Conservation (phyloP, 2,329 filamentous ascomycete species). For the Phoma herbarum region DNA sequence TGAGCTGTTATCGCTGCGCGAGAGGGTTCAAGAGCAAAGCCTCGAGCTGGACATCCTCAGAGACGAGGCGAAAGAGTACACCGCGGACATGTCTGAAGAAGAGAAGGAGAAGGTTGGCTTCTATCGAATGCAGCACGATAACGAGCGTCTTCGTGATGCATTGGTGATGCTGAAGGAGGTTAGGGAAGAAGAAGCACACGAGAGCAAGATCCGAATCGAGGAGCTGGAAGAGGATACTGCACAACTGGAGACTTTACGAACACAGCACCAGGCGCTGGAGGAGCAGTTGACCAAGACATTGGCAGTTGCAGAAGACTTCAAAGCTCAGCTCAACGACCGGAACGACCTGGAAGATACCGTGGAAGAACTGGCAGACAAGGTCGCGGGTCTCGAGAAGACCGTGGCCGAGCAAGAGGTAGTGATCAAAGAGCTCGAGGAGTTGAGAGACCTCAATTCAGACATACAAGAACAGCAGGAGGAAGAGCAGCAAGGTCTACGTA, state of each 20-base stretch:
- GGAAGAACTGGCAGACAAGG: slow-evolving; percentile 60
- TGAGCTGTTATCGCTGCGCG: slow-evolving; percentile 79
- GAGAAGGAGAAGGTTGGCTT: slow-evolving; percentile 87
- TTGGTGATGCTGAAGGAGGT: slow-evolving; percentile 85
- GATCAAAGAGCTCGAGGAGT: slow-evolving; percentile 85
- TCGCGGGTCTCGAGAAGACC: not conserved
- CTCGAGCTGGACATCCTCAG: slow-evolving; percentile 86
- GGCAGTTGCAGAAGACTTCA: slow-evolving; percentile 80
- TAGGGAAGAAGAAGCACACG: slow-evolving; percentile 83
- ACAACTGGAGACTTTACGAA: slow-evolving; percentile 52
- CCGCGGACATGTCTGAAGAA: slow-evolving; percentile 85
- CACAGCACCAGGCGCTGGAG: slow-evolving; percentile 73
- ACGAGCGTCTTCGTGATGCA: slow-evolving; percentile 86
- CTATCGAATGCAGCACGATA: slow-evolving; percentile 90
- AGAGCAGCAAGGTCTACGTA: slow-evolving; percentile 91
- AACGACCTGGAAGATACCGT: slow-evolving; percentile 93
- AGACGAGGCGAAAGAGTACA: slow-evolving; percentile 86
- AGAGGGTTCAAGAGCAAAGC: slow-evolving; percentile 82
- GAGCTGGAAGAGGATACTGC: slow-evolving; percentile 49
- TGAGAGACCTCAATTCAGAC: slow-evolving; percentile 94
- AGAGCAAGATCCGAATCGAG: slow-evolving; percentile 66
- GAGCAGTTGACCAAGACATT: slow-evolving; percentile 78
- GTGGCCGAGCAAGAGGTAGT: slow-evolving; percentile 71
- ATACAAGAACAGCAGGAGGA: slow-evolving; percentile 93
- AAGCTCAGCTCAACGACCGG: slow-evolving; percentile 89